Evolutionary conservation across 2,329 filamentous ascomycete genomes (phyloP).

Genomic region (Venturia nashicola): DNA sequence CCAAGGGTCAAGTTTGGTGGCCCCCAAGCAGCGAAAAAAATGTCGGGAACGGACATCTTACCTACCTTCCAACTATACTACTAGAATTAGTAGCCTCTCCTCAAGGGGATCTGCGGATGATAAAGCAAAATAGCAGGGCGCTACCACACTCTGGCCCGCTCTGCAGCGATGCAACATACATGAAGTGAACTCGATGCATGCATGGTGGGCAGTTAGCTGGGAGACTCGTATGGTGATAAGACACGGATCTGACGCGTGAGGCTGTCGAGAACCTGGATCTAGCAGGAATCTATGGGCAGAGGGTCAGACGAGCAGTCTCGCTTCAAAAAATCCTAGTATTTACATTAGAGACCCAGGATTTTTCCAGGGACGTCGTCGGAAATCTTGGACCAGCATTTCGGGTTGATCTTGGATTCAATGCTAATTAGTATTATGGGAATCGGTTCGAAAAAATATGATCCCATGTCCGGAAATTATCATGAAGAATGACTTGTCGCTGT

Average conservation of each 20-base stretch:
- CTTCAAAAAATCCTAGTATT: background rate
- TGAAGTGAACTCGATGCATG: background rate
- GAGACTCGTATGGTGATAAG: background rate
- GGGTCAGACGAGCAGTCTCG: background rate
- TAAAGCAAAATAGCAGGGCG: background rate
- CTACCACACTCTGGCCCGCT: background rate
- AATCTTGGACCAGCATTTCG: background rate
- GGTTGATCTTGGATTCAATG: background rate
- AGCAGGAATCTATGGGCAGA: background rate
- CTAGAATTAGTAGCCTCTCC: background rate
- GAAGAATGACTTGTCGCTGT: background rate
- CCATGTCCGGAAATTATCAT: background rate
- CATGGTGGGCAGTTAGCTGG: background rate
- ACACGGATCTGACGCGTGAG: background rate
- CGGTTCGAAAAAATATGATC: background rate
- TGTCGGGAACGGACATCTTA: background rate
- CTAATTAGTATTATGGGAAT: background rate
- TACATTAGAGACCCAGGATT: background rate
- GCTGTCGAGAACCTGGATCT: background rate
- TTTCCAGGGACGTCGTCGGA: background rate
- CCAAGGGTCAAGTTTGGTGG: background rate
- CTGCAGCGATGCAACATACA: background rate
- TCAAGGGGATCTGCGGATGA: background rate
- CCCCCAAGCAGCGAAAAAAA: background rate
- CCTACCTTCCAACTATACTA: background rate